Conservation (phyloP, 768 basidiomycete genomes). For the Pleurotus platypus region DNA sequence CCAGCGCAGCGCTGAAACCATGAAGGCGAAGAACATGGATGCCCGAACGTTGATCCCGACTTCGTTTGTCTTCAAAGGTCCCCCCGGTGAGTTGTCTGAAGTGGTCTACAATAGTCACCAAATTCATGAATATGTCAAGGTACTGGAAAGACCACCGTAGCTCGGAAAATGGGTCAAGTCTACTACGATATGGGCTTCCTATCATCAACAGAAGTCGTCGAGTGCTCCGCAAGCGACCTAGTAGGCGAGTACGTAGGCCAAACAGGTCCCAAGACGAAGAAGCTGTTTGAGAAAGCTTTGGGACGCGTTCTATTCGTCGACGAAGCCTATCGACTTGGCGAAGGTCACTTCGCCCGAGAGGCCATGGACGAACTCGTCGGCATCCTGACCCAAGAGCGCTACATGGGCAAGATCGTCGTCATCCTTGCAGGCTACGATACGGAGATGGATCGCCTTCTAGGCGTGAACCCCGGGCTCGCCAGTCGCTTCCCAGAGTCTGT, state of each 20-base stretch:
- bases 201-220: slow-evolving; percentile 43
- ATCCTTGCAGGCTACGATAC: slow-evolving; percentile 69
- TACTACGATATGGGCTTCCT: slow-evolving; percentile 64
- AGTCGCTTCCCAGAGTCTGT: slow-evolving; percentile 68
- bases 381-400: slow-evolving; percentile 55
- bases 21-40: slow-evolving; percentile 39
- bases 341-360: slow-evolving; percentile 65
- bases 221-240: slow-evolving; percentile 69
- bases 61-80: slow-evolving; percentile 72
- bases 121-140: slow-evolving; percentile 35
- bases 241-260: slow-evolving; percentile 71
- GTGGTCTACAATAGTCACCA: slow-evolving; percentile 5
- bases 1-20: slow-evolving; percentile 43
- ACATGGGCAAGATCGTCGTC: slow-evolving; percentile 56
- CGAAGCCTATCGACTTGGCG: slow-evolving; percentile 62
- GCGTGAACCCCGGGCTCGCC: slow-evolving; percentile 58
- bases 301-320: slow-evolving; percentile 71
- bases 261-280: slow-evolving; percentile 63
- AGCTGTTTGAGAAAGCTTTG: slow-evolving; percentile 59
- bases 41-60: slow-evolving; percentile 53
- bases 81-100: slow-evolving; percentile 46
- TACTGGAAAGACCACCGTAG: slow-evolving; percentile 62
- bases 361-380: slow-evolving; percentile 71
- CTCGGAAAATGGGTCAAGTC: slow-evolving; percentile 59
- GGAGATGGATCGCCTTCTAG: slow-evolving; percentile 60